Evolutionary conservation across 805 yeast species (phyloP), one percentile per base, ranked within the genome.

Genomic region (Candida cerambycidarum): DNA sequence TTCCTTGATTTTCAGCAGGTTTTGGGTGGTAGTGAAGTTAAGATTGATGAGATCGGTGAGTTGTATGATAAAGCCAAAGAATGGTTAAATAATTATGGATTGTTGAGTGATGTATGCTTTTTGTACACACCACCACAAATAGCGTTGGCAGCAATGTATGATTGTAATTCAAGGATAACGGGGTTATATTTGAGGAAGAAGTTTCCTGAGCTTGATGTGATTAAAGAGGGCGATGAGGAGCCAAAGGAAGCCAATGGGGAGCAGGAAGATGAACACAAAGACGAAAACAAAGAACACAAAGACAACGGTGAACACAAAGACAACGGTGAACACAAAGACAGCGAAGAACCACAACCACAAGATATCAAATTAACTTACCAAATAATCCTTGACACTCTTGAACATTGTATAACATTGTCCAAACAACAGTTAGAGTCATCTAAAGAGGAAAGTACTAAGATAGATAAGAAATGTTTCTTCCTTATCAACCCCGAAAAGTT

Each of bases 91-190:
- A 86, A 82, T 18, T 76, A 87, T n/a, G 68, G 88, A 1, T 50
- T 70, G 31, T 67, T 83, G 27, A 80, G 92, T 14, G 96, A 93
- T 58, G 90, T 79, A 3, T 69, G 76, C 7, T 92, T 88, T 53
- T 67, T 80, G 27, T 92, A 67, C 63, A 83, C 98, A 0, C 99
- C 99, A 0, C 96, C 98, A 1, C 99, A 93, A 57, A 87, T 93
- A 23, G 97, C 98, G 1, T 68, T 93, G 40, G 93, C 97, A 0
- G 88, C 93, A 12, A 71, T 90, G 57, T 79, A 84, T 65, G 73
- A 76, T 41, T 78, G 75, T 11, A 86, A 89, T 61, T 79, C 75
- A 48, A 78, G 75, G 17, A 63, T 86, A 29, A 78, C 85, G 2
- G 79, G 78, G 42, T 72, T 79, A 48, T 90, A 90, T 62, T 63